Conservation (phyloP, 371 early-diverging fungal species). For the Nematocida ausubeli region DNA sequence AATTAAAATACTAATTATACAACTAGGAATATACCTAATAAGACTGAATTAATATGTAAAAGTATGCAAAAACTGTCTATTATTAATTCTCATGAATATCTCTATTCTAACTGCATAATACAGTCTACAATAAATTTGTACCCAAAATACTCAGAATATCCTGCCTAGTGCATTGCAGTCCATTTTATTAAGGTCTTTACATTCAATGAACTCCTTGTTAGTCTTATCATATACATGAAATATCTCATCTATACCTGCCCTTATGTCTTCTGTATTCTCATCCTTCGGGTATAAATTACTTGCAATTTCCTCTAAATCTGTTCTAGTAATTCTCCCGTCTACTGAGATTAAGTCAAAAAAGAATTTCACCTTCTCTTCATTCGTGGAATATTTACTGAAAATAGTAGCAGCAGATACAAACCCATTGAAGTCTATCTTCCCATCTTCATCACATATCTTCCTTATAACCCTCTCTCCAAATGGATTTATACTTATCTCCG, state of each 20-base stretch:
- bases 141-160: not conserved
- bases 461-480: conserved; percentile 40
- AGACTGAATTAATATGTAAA: too few relatives aligned
- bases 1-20: too few relatives aligned
- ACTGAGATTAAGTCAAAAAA: conserved; percentile 19
- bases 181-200: conserved; percentile 15
- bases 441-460: conserved; percentile 10
- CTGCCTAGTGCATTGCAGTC: conserved; percentile 32
- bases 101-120: too few relatives aligned
- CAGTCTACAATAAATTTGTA: not conserved
- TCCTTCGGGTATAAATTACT: conserved; percentile 22
- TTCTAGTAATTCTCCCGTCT: not conserved
- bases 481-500: conserved; percentile 56
- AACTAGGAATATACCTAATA: too few relatives aligned
- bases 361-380: conserved; percentile 27
- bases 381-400: conserved; percentile 34
- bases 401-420: conserved; percentile 13
- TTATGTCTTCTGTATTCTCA: conserved; percentile 7
- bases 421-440: conserved; percentile 38
- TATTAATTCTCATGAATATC: too few relatives aligned
- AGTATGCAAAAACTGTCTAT: too few relatives aligned
- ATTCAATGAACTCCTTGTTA: not conserved
- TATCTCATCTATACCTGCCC: conserved; percentile 17
- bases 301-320: conserved; percentile 34
- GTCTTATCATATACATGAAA: conserved; percentile 22